phyloP scores from a whole-genome alignment of 495 filamentous ascomycete genomes.

The Achaetomiella virescens region DNA sequence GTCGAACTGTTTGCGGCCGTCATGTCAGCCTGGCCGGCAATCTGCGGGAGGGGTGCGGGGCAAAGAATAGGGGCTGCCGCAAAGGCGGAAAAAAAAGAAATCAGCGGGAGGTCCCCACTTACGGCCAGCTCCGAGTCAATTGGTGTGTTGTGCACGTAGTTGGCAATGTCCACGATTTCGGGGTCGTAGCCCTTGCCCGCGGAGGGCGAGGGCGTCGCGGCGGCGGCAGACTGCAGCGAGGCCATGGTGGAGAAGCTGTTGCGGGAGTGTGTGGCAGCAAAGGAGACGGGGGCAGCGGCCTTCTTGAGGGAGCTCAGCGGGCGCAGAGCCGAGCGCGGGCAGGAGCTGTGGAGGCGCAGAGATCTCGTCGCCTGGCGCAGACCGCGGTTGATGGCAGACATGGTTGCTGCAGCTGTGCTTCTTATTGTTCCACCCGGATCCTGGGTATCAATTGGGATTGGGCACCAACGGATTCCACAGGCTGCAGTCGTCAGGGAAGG shows the following conservation, averaged over 20 bases:
- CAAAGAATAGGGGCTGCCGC: not conserved
- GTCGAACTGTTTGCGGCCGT: constrained; percentile 61
- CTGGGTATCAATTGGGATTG: constrained; percentile 19
- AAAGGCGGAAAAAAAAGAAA: constrained; percentile 1
- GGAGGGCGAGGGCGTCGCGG: constrained; percentile 41
- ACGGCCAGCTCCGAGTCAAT: constrained; percentile 90
- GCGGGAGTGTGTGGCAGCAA: constrained; percentile 21
- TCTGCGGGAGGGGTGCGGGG: not conserved
- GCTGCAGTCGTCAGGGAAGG: not conserved
- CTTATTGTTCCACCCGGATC: not conserved
- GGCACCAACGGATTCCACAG: not conserved
- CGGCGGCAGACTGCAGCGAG: constrained; percentile 45
- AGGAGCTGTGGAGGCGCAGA: constrained; percentile 21
- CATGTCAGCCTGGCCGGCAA: constrained; percentile 12
- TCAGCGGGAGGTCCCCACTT: constrained; percentile 30
- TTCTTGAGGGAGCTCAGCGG: constrained; percentile 18
- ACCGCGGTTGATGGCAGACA: constrained; percentile 30
- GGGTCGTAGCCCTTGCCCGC: constrained; percentile 64
- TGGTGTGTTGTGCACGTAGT: constrained; percentile 86
- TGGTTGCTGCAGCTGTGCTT: constrained; percentile 4
- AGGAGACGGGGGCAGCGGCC: constrained; percentile 16
- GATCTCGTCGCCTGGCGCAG: constrained; percentile 28
- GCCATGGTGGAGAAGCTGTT: constrained; percentile 53
- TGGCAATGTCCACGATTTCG: constrained; percentile 90
- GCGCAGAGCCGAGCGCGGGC: constrained; percentile 20